Base-by-base conservation (phyloP, 345 rosid species). In the Euclidium syriacum region DNA sequence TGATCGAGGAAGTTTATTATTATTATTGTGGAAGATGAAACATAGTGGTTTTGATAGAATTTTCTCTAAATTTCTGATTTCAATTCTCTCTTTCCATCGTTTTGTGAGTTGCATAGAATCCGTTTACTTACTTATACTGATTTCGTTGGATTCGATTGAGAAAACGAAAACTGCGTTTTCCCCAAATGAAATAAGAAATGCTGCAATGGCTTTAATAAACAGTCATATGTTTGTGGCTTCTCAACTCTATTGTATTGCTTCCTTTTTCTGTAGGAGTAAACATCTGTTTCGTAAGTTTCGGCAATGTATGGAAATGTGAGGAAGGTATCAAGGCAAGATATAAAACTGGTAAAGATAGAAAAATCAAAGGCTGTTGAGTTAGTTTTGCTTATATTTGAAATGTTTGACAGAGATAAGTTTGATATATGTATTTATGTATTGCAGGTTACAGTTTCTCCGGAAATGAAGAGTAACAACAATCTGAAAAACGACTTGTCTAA, bases 361-460 rank as follows among this genome's bases (percentile, higher is more conserved):
- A 33, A 24, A 27, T 29, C 4, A n/a, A n/a, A n/a, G n/a, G n/a
- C n/a, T n/a, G n/a, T n/a, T n/a, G n/a, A n/a, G n/a, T n/a, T n/a
- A n/a, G n/a, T n/a, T n/a, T n/a, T n/a, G n/a, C n/a, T n/a, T n/a
- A n/a, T n/a, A n/a, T n/a, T 53, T 15, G 23, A 6, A 16, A 23
- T 20, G 32, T n/a, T n/a, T 0, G n/a, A 35, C 32, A 5, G n/a
- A 23, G 62, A 26, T 17, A 12, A 67, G 50, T n/a, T n/a, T n/a
- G 16, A 12, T 58, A 6, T 56, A 33, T 68, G 33, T 29, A 47
- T 68, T 69, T n/a, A 44, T 14, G 35, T 50, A 51, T n/a, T 83
- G 71, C 81, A 90, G 97, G 86, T 86, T 44, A 73, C 71, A 15
- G 75, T 84, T 61, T 52, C 79, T 48, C 57, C 86, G 57, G 82